These are phyloP conservation scores for Diutina siamensis DNA, from an alignment of 1,139 yeast species.

Conservation along the genomic window DNA sequence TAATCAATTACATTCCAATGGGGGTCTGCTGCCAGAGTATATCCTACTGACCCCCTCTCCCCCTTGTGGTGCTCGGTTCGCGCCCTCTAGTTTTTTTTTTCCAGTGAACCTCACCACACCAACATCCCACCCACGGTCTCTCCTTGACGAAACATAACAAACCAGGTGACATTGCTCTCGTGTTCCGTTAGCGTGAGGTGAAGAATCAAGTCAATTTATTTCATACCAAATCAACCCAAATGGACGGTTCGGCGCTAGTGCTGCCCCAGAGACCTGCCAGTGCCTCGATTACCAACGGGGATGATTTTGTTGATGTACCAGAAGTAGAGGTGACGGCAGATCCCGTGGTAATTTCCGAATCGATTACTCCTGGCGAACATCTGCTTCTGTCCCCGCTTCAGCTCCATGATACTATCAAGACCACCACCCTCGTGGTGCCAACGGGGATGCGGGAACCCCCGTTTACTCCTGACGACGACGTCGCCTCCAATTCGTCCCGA, in stretches of 20 bases:
- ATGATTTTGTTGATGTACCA: neutral
- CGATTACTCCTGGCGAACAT: neutral
- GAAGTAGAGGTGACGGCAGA: neutral
- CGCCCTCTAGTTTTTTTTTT: neutral
- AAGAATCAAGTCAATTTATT: too few species aligned
- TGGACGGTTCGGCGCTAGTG: neutral
- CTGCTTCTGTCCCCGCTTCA: neutral
- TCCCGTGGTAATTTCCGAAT: neutral
- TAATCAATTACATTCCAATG: neutral
- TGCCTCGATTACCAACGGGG: neutral
- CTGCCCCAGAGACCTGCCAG: neutral
- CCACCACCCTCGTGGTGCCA: neutral
- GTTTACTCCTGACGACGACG: neutral
- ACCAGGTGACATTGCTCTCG: neutral
- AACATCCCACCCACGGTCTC: neutral
- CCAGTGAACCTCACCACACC: neutral
- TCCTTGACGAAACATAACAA: neutral
- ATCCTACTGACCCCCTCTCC: neutral
- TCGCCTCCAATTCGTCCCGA: neutral
- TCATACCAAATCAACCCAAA: too few species aligned
- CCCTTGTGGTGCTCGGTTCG: neutral
- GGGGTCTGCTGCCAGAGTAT: neutral
- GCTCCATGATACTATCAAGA: neutral
- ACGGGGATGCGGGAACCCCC: neutral
- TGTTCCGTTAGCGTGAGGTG: neutral